Evolutionary conservation across 2,329 filamentous ascomycete species (phyloP).

Genomic region (Cadophora luteo-olivacea): DNA sequence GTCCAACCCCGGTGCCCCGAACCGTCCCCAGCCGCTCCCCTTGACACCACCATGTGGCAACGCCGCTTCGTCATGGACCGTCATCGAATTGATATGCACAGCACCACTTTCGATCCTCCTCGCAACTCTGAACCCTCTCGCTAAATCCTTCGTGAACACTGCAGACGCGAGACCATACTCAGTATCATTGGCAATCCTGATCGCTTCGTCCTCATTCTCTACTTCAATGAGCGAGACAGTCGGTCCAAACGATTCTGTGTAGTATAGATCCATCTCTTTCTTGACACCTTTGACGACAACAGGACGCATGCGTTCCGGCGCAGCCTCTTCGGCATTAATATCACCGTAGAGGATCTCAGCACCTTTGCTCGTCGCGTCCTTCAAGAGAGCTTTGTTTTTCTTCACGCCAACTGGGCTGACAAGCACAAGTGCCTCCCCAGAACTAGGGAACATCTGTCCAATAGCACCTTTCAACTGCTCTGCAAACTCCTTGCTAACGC

Average conservation of each 20-base stretch:
- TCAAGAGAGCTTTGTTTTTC: slow-evolving; percentile 71
- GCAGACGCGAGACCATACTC: slow-evolving; percentile 70
- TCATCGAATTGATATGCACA: slow-evolving; percentile 71
- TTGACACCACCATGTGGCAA: slow-evolving; percentile 70
- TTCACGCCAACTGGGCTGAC: slow-evolving; percentile 69
- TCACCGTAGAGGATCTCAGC: slow-evolving; percentile 56
- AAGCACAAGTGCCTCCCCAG: slow-evolving; percentile 66
- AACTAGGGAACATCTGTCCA: slow-evolving; percentile 55
- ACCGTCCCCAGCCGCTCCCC: slow-evolving; percentile 67
- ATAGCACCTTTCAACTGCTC: slow-evolving; percentile 43
- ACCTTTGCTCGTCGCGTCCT: slow-evolving; percentile 72
- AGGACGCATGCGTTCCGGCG: slow-evolving; percentile 60
- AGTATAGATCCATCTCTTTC: slow-evolving; percentile 76
- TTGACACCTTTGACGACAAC: slow-evolving; percentile 68
- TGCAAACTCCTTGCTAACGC: slow-evolving; percentile 54
- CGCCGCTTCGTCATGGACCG: slow-evolving; percentile 66
- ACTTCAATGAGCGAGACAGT: slow-evolving; percentile 61
- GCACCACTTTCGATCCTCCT: slow-evolving; percentile 61
- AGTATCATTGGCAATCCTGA: slow-evolving; percentile 67
- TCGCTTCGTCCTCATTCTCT: slow-evolving; percentile 61
- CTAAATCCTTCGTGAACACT: slow-evolving; percentile 68
- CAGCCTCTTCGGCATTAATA: slow-evolving; percentile 42
- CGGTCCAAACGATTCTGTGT: slow-evolving; percentile 69
- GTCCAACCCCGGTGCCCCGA: slow-evolving; percentile 57
- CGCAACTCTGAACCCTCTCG: slow-evolving; percentile 39